Conservation (phyloP, 23 red algal species). For the Gracilaria vermiculophylla region DNA sequence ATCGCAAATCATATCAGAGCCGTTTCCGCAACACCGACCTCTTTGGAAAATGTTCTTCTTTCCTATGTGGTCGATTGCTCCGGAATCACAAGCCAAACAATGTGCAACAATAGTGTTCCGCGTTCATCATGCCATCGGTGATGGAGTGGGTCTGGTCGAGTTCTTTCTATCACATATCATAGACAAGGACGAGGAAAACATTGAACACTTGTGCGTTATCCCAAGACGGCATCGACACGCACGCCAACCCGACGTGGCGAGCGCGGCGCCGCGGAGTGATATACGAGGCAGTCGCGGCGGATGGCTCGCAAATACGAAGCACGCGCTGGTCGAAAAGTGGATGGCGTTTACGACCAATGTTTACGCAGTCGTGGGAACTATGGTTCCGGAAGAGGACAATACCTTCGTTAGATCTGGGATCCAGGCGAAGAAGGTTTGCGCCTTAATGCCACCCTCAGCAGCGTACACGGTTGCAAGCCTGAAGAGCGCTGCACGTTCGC, state of each 20-base stretch:
- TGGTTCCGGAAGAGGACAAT: slow-evolving; percentile 8
- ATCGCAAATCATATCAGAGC: slow-evolving; percentile 6
- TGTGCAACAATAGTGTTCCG: slow-evolving; percentile 30
- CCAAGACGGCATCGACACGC: background rate
- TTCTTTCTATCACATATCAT: slow-evolving; percentile 32
- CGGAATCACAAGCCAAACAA: background rate
- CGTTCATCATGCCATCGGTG: slow-evolving; percentile 42
- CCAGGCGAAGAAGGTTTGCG: slow-evolving; percentile 25
- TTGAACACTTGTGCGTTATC: background rate
- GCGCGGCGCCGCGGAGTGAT: too few relatives aligned
- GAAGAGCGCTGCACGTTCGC: background rate
- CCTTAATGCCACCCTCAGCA: slow-evolving; percentile 19
- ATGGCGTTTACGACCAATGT: background rate
- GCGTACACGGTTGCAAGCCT: slow-evolving; percentile 7
- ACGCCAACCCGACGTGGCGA: background rate
- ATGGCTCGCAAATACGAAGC: background rate
- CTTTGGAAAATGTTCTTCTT: slow-evolving; percentile 36
- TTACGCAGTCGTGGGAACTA: background rate
- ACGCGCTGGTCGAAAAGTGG: background rate
- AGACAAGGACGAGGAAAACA: background rate
- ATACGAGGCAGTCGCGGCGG: background rate
- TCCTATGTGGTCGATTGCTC: slow-evolving; percentile 27
- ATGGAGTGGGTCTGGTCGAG: slow-evolving; percentile 54
- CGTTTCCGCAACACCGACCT: background rate
- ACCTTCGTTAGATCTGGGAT: slow-evolving; percentile 12